phyloP scores from a whole-genome alignment of 108 stramenopile species.

The Ochromonas danica region DNA sequence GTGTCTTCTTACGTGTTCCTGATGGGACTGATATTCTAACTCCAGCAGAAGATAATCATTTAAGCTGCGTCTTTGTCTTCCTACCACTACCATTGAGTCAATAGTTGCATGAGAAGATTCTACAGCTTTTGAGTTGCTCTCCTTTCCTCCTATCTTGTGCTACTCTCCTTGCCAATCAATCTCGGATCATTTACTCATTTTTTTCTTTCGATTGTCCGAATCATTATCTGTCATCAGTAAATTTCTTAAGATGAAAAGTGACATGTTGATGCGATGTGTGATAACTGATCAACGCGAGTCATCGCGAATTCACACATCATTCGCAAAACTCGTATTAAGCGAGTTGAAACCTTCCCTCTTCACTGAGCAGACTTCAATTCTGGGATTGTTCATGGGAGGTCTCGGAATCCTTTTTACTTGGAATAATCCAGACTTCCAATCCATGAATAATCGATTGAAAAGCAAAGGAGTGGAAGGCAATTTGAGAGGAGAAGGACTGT shows the following conservation, averaged over 20 bases:
- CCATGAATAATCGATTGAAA: slow-evolving; percentile 45
- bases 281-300: not conserved
- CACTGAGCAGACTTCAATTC: too few species aligned
- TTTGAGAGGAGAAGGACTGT: slow-evolving; percentile 70
- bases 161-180: not conserved
- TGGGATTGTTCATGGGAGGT: too few species aligned
- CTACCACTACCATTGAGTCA: not conserved
- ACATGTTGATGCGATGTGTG: not conserved
- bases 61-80: not conserved
- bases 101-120: not conserved
- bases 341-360: too few species aligned
- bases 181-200: not conserved
- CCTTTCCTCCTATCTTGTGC: not conserved
- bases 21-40: not conserved
- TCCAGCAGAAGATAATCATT: not conserved
- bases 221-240: too few species aligned
- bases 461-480: slow-evolving; percentile 70
- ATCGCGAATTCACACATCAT: not conserved
- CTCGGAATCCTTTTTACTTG: slow-evolving; percentile 51
- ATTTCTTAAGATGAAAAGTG: not conserved
- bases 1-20: not conserved
- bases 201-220: not conserved
- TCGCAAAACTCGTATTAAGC: not conserved
- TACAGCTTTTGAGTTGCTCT: not conserved
- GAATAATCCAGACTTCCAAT: slow-evolving; percentile 49